These are phyloP conservation scores for Articulospora tetracladia DNA, from an alignment of 495 filamentous ascomycete genomes.

Conservation along the genomic window DNA sequence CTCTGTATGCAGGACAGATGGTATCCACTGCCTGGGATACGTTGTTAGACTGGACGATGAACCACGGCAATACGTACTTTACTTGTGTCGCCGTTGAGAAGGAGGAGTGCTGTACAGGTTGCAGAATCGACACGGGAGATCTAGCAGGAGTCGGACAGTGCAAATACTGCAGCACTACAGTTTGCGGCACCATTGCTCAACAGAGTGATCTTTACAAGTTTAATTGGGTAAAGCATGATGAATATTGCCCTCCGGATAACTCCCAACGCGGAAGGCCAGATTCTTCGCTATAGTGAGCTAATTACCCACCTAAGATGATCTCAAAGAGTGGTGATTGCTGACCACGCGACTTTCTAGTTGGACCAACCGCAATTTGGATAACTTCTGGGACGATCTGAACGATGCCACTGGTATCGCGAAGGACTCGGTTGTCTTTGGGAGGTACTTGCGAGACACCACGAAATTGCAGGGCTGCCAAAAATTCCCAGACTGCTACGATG, in stretches of 20 bases:
- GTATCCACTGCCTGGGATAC: neutral
- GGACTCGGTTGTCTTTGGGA: too few relatives aligned
- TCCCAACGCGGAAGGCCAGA: neutral
- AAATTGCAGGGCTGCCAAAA: too few relatives aligned
- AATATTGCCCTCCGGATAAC: neutral
- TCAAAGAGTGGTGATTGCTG: too few relatives aligned
- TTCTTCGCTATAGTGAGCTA: neutral
- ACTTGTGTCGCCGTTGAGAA: neutral
- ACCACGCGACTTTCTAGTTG: too few relatives aligned
- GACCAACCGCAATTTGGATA: too few relatives aligned
- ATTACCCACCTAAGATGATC: too few relatives aligned
- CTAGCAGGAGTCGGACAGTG: neutral
- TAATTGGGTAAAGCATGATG: too few relatives aligned
- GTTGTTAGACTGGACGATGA: neutral
- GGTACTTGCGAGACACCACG: too few relatives aligned
- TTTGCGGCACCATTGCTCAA: neutral
- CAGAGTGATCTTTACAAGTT: too few relatives aligned
- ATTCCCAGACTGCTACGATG: too few relatives aligned
- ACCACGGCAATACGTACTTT: neutral
- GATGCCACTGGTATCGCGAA: too few relatives aligned
- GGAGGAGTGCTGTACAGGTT: neutral
- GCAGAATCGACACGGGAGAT: neutral
- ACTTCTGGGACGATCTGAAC: too few relatives aligned
- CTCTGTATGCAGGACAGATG: neutral
- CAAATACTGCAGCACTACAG: neutral